Conservation (phyloP, 2,329 filamentous ascomycete genomes). For the Fusarium bulbicola region DNA sequence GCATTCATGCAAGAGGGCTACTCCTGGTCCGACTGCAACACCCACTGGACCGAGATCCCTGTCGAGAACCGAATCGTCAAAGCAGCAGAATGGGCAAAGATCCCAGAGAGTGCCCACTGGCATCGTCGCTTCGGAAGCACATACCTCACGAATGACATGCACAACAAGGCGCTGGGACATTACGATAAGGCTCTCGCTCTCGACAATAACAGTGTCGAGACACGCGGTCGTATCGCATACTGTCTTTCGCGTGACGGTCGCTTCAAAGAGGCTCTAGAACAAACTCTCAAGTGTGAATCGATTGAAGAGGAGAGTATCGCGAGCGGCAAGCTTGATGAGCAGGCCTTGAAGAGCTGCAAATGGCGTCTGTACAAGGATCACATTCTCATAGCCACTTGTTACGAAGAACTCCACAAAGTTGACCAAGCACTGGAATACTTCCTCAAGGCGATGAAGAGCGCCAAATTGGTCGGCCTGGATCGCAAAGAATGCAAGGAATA, state of each 20-base stretch:
- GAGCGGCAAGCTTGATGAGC: constrained; percentile 36
- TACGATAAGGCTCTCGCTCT: constrained; percentile 50
- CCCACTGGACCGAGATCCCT: constrained; percentile 49
- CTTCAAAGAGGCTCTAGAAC: constrained; percentile 48
- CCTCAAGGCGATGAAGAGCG: constrained; percentile 47
- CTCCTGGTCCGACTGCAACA: constrained; percentile 49
- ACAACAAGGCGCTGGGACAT: constrained; percentile 47
- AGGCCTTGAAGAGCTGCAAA: constrained; percentile 42
- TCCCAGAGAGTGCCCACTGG: constrained; percentile 49
- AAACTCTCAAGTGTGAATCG: constrained; percentile 49
- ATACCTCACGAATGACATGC: constrained; percentile 49
- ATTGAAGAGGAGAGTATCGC: constrained; percentile 47
- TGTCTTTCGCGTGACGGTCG: constrained; percentile 50
- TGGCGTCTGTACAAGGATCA: constrained; percentile 55
- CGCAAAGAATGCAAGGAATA: constrained; percentile 44
- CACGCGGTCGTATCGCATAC: constrained; percentile 52
- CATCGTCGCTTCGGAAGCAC: constrained; percentile 53
- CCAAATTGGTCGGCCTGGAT: constrained; percentile 39
- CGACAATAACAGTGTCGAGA: constrained; percentile 52
- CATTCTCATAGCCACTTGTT: constrained; percentile 50
- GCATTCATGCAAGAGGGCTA: constrained; percentile 51
- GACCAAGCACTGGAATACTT: constrained; percentile 50
- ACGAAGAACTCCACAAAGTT: constrained; percentile 45
- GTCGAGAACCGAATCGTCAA: constrained; percentile 48
- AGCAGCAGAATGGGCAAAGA: constrained; percentile 50